Conservation (phyloP, 1,284 basidiomycete species). For the Abortiporus biennis region DNA sequence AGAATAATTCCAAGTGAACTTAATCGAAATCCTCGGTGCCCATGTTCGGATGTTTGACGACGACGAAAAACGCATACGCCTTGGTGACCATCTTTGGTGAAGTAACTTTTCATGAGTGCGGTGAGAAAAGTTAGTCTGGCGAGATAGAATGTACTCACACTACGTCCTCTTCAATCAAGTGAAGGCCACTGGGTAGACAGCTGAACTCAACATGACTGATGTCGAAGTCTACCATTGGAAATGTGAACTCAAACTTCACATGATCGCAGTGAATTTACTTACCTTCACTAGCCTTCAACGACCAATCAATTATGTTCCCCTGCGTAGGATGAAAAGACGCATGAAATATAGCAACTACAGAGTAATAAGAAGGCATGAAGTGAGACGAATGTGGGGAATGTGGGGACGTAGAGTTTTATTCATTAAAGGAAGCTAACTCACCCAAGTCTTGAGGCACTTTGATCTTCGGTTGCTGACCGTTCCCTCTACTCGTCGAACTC, state of each 20-base stretch:
- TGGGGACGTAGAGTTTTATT: too few relatives aligned
- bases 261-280: conserved; percentile 11
- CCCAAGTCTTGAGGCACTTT: conserved; percentile 44
- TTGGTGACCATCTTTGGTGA: conserved; percentile 59
- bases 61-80: conserved; percentile 70
- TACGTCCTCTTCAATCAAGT: conserved; percentile 69
- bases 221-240: conserved; percentile 43
- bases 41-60: conserved; percentile 57
- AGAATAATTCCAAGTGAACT: conserved; percentile 73
- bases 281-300: conserved; percentile 61
- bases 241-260: not conserved
- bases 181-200: conserved; percentile 73
- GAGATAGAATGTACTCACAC: conserved; percentile 41
- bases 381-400: conserved; percentile 2
- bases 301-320: conserved; percentile 75
- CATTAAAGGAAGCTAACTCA: conserved; percentile 18
- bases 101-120: conserved; percentile 43
- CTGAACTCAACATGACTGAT: conserved; percentile 72
- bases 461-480: too few relatives aligned
- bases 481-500: too few relatives aligned
- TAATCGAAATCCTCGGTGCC: conserved; percentile 72
- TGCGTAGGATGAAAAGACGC: conserved; percentile 76
- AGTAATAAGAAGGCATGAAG: not conserved
- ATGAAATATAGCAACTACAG: conserved; percentile 72
- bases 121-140: conserved; percentile 7